Conservation (phyloP, 129 eudicot genomes). For the Erigeron canadensis region DNA sequence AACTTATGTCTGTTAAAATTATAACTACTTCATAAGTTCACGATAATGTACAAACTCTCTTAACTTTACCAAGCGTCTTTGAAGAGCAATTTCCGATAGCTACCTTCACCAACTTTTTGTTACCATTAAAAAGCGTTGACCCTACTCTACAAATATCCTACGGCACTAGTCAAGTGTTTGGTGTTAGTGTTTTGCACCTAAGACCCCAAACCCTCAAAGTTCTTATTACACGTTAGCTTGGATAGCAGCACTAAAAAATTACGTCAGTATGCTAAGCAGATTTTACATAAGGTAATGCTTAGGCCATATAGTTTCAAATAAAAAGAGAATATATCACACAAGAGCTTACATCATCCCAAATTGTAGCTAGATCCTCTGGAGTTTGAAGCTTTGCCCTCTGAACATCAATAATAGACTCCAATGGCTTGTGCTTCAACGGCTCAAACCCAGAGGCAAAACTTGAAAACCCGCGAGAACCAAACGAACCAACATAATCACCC, state of each 20-base stretch:
- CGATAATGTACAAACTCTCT: background rate
- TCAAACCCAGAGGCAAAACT: conserved; percentile 79
- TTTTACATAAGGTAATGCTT: background rate
- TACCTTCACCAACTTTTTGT: too few species aligned
- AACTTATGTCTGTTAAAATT: too few species aligned
- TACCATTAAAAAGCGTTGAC: background rate
- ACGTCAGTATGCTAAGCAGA: background rate
- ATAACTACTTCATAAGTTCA: conserved; percentile 5
- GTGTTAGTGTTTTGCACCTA: conserved; percentile 10
- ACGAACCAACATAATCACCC: conserved; percentile 38
- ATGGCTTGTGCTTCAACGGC: conserved; percentile 63
- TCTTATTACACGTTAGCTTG: background rate
- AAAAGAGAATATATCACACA: conserved; percentile 14
- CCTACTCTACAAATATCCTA: conserved; percentile 5
- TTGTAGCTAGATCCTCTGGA: conserved; percentile 63
- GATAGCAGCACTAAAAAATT: conserved; percentile 4
- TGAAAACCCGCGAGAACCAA: conserved; percentile 44
- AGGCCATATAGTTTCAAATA: background rate
- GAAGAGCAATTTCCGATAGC: too few species aligned
- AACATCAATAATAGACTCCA: conserved; percentile 72
- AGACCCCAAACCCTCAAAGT: too few species aligned
- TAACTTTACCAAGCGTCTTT: conserved; percentile 6
- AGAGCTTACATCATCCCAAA: conserved; percentile 84
- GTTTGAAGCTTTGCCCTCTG: conserved; percentile 65
- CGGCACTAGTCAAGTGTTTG: background rate